phyloP scores from a whole-genome alignment of 805 yeast species.

The Babjeviella inositovora region DNA sequence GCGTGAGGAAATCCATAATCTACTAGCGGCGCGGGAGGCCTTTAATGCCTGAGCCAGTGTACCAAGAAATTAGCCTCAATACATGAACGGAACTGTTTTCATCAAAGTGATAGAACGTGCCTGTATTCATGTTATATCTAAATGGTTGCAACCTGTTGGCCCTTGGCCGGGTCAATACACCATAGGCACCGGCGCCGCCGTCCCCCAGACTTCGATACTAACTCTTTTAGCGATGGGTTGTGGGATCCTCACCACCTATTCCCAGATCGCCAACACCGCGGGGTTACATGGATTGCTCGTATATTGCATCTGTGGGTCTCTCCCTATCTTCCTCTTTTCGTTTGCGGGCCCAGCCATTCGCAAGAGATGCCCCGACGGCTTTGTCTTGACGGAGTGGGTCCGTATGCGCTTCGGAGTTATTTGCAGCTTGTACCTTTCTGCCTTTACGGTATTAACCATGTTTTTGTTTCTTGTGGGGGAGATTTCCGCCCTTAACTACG shows the following conservation, averaged over 20 bases:
- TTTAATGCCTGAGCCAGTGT: neutral
- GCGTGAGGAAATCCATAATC: conserved; percentile 44
- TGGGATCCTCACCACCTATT: conserved; percentile 74
- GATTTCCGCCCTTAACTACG: conserved; percentile 63
- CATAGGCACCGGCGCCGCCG: neutral
- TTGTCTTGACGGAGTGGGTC: conserved; percentile 92
- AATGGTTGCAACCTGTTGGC: conserved; percentile 1
- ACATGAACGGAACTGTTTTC: conserved; percentile 1
- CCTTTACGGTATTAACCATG: conserved; percentile 73
- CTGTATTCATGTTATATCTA: neutral
- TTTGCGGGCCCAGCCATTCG: conserved; percentile 70
- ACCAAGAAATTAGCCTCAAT: conserved; percentile 1
- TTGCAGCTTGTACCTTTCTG: conserved; percentile 61
- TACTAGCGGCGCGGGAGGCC: neutral
- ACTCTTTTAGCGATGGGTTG: conserved; percentile 57
- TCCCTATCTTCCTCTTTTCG: conserved; percentile 79
- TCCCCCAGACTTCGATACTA: conserved; percentile 2
- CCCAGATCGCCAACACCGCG: conserved; percentile 72
- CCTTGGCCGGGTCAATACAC: neutral
- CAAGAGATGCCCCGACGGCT: conserved; percentile 72
- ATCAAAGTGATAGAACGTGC: neutral
- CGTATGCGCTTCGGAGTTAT: conserved; percentile 61
- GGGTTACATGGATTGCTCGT: conserved; percentile 83
- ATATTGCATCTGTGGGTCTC: conserved; percentile 62
- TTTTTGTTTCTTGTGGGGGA: conserved; percentile 81